Conservation (phyloP, 257 asterid genomes). For the Buddleja alternifolia region DNA sequence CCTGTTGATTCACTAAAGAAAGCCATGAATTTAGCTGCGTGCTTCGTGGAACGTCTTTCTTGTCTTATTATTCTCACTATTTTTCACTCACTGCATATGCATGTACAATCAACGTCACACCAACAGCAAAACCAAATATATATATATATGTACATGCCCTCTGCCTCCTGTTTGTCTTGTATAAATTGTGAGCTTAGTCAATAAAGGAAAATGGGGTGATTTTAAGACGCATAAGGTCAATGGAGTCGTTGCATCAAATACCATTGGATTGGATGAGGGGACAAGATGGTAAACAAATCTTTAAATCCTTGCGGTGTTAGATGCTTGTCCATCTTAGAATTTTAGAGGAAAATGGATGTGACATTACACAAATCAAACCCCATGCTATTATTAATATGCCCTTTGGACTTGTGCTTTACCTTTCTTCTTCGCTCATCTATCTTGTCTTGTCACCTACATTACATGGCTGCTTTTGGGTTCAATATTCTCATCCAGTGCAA, state of each 20-base stretch:
- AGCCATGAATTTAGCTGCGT: slow-evolving; percentile 32
- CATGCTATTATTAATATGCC: slow-evolving; percentile 14
- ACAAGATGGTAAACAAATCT: too few relatives aligned
- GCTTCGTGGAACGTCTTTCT: slow-evolving; percentile 5
- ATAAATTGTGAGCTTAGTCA: slow-evolving; percentile 19
- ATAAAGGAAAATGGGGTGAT: slow-evolving; percentile 23
- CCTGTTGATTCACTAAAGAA: slow-evolving; percentile 2
- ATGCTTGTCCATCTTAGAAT: too few relatives aligned
- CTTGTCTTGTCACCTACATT: slow-evolving; percentile 36
- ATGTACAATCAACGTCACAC: slow-evolving; percentile 32
- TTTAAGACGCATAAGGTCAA: too few relatives aligned
- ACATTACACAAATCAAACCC: slow-evolving; percentile 18
- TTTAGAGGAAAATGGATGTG: too few relatives aligned
- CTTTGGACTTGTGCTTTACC: slow-evolving; percentile 18
- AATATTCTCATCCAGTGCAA: background rate
- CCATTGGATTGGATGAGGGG: too few relatives aligned
- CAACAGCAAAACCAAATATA: slow-evolving; percentile 25
- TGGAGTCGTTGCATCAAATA: too few relatives aligned
- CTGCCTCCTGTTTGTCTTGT: slow-evolving; percentile 1
- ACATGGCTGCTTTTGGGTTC: slow-evolving; percentile 24
- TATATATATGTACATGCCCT: slow-evolving; percentile 12
- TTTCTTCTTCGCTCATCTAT: slow-evolving; percentile 32
- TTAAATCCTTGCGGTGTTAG: too few relatives aligned
- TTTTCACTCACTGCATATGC: background rate
- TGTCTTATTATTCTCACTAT: background rate